Conservation (phyloP, 441 rosid species). For the Populus hybrid region DNA sequence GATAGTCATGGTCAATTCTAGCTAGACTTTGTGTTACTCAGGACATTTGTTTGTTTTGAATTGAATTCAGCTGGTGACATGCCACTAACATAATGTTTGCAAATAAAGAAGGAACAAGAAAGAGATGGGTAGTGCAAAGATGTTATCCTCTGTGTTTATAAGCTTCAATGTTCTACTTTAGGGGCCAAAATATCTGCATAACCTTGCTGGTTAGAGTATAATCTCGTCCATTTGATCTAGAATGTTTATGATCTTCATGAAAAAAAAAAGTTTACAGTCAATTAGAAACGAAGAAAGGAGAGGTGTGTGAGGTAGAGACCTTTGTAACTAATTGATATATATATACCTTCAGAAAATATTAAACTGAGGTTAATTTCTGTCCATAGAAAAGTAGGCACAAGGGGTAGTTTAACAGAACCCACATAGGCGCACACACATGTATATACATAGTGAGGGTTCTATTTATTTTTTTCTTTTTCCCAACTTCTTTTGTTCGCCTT, state of each 20-base stretch:
- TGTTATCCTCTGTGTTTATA: not conserved
- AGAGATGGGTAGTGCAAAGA: not conserved
- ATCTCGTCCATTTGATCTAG: not conserved
- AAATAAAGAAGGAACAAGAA: not conserved
- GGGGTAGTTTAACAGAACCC: no score
- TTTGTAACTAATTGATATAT: not conserved
- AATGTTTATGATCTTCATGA: not conserved
- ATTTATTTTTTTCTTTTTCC: no score
- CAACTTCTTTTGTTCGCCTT: not conserved
- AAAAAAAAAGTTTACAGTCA: not conserved
- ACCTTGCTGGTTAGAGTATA: not conserved
- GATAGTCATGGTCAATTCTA: not conserved
- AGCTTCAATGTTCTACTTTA: not conserved
- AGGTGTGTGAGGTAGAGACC: not conserved
- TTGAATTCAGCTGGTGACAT: not conserved
- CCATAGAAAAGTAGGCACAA: no score
- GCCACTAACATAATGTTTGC: not conserved
- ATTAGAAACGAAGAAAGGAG: not conserved
- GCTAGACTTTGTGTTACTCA: not conserved
- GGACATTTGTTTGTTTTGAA: not conserved
- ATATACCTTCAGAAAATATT: no score
- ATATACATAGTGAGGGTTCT: no score
- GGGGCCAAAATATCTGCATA: not conserved
- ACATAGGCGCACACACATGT: no score
- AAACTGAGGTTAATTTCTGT: no score